Base-by-base conservation (phyloP, 1,284 basidiomycete species). In the Tilletia setariae region DNA sequence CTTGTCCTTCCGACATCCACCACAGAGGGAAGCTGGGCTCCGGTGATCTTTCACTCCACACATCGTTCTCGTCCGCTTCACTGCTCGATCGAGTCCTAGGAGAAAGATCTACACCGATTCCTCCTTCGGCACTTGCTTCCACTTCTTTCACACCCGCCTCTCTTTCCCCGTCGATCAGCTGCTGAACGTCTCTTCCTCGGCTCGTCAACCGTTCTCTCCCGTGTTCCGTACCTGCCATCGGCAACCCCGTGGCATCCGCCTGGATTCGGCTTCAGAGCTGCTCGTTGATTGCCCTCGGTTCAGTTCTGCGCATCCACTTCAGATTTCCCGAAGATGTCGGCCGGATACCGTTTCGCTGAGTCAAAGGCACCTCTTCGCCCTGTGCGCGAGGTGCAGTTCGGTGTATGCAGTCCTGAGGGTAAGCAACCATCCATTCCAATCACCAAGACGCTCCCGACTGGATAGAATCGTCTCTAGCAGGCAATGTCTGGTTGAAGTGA, bases 301-400 rank as follows among this genome's bases (percentile, higher is more conserved):
- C 46, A 19, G 46, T 16, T 25, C 9, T 59, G n/a, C 53, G 28
- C 56, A 61, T 21, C 25, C 56, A 40, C 56, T n/a, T 15, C 19
- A 6, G 19, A 23, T 16, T n/a, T 7, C 19, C 21, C 46, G 63
- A 56, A 42, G 25, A 67, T 72, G 70, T 46, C 70, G 30, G 46
- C 68, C 30, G 66, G 59, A 43, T 53, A 51, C 19, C 59, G 62
- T 62, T 86, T 87, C 76, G 84, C 94, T 74, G 91, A 90, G 84
- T 97, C 94, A 53, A 90, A 91, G 81, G 94, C 94, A 69, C 94
- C 94, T 47, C 88, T 94, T 85, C 78, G 80, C 68, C 70, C 74
- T 53, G 93, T 98, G 79, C 91, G 90, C 86, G 94, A 98, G 86
- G 95, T 98, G 72, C 96, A 98, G 85, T 99, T 99, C 86, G 95